Base-by-base conservation (phyloP, 2,329 filamentous ascomycete genomes). In the Harringtonia aguacate region DNA sequence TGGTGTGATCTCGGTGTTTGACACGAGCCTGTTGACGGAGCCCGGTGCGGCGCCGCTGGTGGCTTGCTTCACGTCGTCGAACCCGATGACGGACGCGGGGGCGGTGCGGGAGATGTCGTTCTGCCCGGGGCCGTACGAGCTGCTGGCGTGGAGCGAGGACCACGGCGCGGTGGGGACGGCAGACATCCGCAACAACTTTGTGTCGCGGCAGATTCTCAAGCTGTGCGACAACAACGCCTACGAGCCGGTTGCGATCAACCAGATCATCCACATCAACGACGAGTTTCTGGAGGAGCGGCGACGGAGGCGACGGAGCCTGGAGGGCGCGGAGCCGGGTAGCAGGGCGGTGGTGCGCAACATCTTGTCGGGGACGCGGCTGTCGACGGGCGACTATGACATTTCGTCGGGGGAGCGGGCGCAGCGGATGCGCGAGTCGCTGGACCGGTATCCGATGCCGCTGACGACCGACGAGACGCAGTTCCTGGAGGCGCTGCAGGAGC, bases 141-240 rank as follows among this genome's bases (percentile, higher is more conserved):
- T 98, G 17, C 68, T 98, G 34, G 84, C 94, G 8, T 97, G 92
- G 89, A 86, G 88, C 9, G 92, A 98, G 61, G 86, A 95, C 55
- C 81, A 85, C 50, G 84, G 82, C 4, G 72, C 79, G 45, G 70
- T 89, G 15, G 86, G 84, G 31, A 69, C 90, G 33, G 82, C 82
- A 6, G 86, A 92, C 60, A 64, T 86, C 40, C 74, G 85, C 27
- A 75, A 69, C 52, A 76, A 80, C 20, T 79, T 86, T 49, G 67
- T 73, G 38, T 71, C 77, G 41, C 77, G 81, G 37, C 86, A 92
- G 57, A 72, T 84, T 28, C 67, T 92, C 27, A 66, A 74, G 24
- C 68, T 90, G 35, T 74, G 80, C 51, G 67, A 69, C 14, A 69
- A 76, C n/a, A 7, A n/a, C 13, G 22, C 5, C 2, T 72, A 79